phyloP scores from a whole-genome alignment of 179 eudicot genomes.

The Actinidia arguta region DNA sequence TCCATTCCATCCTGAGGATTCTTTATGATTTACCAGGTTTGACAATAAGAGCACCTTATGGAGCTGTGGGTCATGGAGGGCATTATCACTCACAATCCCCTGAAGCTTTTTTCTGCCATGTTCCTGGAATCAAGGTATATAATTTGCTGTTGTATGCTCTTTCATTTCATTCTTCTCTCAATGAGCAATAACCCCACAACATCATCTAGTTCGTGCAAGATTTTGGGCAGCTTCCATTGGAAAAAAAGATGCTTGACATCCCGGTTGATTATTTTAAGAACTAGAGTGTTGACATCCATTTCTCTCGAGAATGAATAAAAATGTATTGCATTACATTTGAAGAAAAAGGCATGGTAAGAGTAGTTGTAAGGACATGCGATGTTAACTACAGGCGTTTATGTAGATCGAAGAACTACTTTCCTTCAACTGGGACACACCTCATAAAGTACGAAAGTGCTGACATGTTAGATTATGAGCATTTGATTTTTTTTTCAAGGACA shows the following conservation, averaged over 20 bases:
- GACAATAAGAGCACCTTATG: slow-evolving; percentile 97
- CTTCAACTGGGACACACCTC: background rate
- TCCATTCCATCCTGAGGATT: background rate
- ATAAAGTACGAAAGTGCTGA: background rate
- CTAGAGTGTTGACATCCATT: background rate
- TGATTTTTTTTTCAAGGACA: too few relatives aligned
- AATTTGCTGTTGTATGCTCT: background rate
- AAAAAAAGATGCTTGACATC: slow-evolving; percentile 4
- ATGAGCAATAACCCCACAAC: background rate
- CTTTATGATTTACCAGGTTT: slow-evolving; percentile 54
- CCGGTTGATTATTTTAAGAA: background rate
- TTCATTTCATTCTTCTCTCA: background rate
- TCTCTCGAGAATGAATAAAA: background rate
- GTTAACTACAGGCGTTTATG: background rate
- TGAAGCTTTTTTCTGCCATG: slow-evolving; percentile 99
- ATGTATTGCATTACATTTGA: background rate
- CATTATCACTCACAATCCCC: slow-evolving; percentile 99
- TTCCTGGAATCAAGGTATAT: slow-evolving; percentile 95
- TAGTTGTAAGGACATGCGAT: background rate
- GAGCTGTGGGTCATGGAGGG: slow-evolving; percentile 99
- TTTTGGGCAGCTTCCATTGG: background rate
- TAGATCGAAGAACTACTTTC: background rate
- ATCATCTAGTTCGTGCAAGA: background rate
- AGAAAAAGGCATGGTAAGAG: background rate
- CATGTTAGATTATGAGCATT: background rate